A percentile compares a stretch with the other conserved stretches of the same genome.
Conservation (phyloP, 352 stramenopile genomes). For the Phytophthora idaei region DNA sequence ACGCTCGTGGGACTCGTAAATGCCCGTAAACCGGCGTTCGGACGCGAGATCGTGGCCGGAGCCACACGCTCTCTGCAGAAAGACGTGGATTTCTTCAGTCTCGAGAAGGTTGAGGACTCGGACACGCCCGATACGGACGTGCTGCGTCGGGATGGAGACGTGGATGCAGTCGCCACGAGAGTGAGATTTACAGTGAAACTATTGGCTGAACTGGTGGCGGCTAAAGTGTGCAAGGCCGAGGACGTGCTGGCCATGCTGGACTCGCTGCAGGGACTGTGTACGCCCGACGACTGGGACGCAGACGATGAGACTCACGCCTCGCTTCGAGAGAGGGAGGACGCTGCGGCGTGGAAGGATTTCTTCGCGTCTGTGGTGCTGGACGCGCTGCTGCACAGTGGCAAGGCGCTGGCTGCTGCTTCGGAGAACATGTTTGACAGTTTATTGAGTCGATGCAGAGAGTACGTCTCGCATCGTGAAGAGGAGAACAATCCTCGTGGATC, state of each 20-base stretch:
- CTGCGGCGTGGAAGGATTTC: constrained; percentile 79
- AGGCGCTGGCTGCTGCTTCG: constrained; percentile 43
- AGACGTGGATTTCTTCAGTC: constrained; percentile 64
- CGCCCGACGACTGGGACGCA: constrained; percentile 57
- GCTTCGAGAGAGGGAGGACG: constrained; percentile 52
- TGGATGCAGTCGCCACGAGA: constrained; percentile 52
- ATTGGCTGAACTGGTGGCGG: constrained; percentile 59
- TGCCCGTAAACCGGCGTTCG: constrained; percentile 61
- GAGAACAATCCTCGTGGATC: constrained; percentile 61
- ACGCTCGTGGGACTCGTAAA: constrained; percentile 75
- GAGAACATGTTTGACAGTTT: constrained; percentile 77
- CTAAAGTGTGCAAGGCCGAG: constrained; percentile 62
- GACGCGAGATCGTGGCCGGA: constrained; percentile 51
- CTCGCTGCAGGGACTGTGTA: constrained; percentile 67
- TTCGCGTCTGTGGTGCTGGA: constrained; percentile 75
- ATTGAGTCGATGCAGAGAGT: constrained; percentile 72
- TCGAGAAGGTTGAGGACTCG: constrained; percentile 30
- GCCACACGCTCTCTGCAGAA: constrained; percentile 48
- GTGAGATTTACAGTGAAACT: constrained; percentile 71
- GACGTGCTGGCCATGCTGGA: constrained; percentile 70
- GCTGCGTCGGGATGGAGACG: constrained; percentile 38
- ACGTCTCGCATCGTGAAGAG: constrained; percentile 66
- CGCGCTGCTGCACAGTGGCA: constrained; percentile 64
- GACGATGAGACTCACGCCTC: constrained; percentile 51
- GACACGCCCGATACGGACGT: constrained; percentile 27